Evolutionary conservation across 805 yeast genomes (phyloP).

Genomic region (Candida railenensis): DNA sequence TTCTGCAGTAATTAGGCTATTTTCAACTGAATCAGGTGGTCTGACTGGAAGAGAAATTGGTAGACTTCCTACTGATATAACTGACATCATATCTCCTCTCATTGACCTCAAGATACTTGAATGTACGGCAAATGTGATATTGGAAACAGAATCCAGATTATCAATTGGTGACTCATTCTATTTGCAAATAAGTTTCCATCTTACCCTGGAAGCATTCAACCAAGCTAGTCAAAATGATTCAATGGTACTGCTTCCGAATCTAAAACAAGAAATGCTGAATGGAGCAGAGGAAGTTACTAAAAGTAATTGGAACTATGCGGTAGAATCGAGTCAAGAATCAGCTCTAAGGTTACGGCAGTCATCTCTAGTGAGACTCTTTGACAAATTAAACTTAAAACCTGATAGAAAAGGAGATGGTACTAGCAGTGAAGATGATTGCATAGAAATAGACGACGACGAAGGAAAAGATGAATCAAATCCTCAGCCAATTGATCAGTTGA

Average conservation of each 20-base stretch:
- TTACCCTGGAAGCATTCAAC: slow-evolving; percentile 24
- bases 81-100: slow-evolving; percentile 64
- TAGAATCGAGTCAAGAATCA: slow-evolving; percentile 56
- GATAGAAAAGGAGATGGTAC: neutral
- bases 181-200: slow-evolving; percentile 65
- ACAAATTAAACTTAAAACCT: slow-evolving; percentile 40
- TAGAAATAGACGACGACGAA: slow-evolving; percentile 8
- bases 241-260: neutral
- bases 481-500: slow-evolving; percentile 41
- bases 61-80: slow-evolving; percentile 68
- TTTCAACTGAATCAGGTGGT: slow-evolving; percentile 17
- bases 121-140: slow-evolving; percentile 58
- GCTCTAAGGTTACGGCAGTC: slow-evolving; percentile 50
- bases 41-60: slow-evolving; percentile 63
- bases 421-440: slow-evolving; percentile 8
- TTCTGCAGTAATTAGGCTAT: slow-evolving; percentile 34
- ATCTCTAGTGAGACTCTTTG: slow-evolving; percentile 57
- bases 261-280: neutral
- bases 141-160: slow-evolving; percentile 51
- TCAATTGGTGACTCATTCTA: slow-evolving; percentile 76
- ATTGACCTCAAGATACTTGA: slow-evolving; percentile 52
- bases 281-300: neutral
- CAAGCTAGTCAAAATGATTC: neutral
- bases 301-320: slow-evolving; percentile 14
- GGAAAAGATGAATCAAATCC: slow-evolving; percentile 6